phyloP scores from a whole-genome alignment of 768 basidiomycete genomes.

The Trametopsis cervina region DNA sequence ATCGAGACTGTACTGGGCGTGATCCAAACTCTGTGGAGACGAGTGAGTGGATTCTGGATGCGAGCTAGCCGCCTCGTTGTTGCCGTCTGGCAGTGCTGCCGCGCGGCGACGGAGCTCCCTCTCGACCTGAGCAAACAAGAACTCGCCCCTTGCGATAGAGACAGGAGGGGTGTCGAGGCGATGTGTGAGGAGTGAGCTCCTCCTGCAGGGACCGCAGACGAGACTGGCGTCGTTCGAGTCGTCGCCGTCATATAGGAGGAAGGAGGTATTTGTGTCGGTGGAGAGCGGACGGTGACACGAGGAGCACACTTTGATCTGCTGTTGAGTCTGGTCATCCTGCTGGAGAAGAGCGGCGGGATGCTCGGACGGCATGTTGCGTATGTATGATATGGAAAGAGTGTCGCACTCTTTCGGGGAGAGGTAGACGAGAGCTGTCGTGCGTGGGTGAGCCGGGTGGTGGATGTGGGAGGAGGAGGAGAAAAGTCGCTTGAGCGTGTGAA shows the following conservation, averaged over 20 bases:
- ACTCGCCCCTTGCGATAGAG: constrained; percentile 11
- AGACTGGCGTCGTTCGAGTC: constrained; percentile 23
- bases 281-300: constrained; percentile 26
- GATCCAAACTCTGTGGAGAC: constrained; percentile 6
- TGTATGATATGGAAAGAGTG: background rate
- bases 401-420: constrained; percentile 9
- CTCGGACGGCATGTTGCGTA: constrained; percentile 44
- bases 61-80: constrained; percentile 27
- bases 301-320: constrained; percentile 28
- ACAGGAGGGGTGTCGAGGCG: constrained; percentile 16
- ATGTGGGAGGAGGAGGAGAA: constrained; percentile 14
- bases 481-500: constrained; percentile 10
- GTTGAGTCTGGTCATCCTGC: constrained; percentile 19
- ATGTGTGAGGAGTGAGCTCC: constrained; percentile 29
- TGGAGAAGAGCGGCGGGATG: constrained; percentile 27
- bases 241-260: constrained; percentile 21
- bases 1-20: constrained; percentile 23
- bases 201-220: constrained; percentile 45
- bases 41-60: constrained; percentile 8
- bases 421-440: constrained; percentile 5
- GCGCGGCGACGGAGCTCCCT: constrained; percentile 23
- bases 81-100: constrained; percentile 21
- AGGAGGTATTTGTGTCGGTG: constrained; percentile 21
- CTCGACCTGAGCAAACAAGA: constrained; percentile 24
- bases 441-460: constrained; percentile 8